phyloP scores from a whole-genome alignment of 2,329 filamentous ascomycete genomes.

The Lasiodiplodia gonubiensis region DNA sequence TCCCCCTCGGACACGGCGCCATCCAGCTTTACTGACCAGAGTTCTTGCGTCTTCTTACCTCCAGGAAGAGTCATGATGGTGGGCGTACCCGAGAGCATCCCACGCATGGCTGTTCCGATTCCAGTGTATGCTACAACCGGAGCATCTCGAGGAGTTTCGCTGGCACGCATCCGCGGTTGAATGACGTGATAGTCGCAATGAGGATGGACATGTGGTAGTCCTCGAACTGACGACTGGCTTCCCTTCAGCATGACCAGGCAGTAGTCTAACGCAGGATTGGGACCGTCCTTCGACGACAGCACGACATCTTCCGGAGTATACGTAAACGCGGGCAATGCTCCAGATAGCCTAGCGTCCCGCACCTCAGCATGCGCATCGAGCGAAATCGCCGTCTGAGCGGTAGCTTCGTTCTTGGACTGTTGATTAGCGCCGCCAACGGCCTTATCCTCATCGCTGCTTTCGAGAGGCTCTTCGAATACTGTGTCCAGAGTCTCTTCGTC shows the following conservation, averaged over 20 bases:
- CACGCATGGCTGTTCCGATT: background rate
- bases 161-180: background rate
- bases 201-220: fast-evolving
- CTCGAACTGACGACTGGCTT: background rate
- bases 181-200: background rate
- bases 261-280: slow-evolving; percentile 29
- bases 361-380: background rate
- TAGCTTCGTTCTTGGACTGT: background rate
- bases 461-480: background rate
- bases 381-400: fast-evolving
- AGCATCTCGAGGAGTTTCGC: background rate
- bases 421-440: background rate
- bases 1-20: slow-evolving; percentile 30
- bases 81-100: slow-evolving; percentile 24
- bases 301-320: background rate
- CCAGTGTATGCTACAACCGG: slow-evolving; percentile 1
- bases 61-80: slow-evolving; percentile 29
- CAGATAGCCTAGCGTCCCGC: background rate
- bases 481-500: background rate
- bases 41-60: slow-evolving; percentile 29
- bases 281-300: slow-evolving; percentile 24
- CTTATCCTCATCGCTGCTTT: background rate
- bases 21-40: slow-evolving; percentile 30
- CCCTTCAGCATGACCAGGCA: background rate
- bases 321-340: background rate